phyloP scores from a whole-genome alignment of 192 early-diverging fungal genomes.

The Rhizophagus clarus region DNA sequence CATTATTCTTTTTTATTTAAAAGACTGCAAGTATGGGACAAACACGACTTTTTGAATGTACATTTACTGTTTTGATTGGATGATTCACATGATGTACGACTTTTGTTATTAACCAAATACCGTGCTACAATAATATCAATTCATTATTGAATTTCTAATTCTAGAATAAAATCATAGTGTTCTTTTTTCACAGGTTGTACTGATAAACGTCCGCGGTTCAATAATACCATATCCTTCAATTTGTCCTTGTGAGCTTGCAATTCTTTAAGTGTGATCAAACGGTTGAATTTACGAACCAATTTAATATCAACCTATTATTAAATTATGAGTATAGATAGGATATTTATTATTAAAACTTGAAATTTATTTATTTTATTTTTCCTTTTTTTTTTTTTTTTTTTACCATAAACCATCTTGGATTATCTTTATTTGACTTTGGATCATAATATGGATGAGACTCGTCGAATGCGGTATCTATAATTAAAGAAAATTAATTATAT shows the following conservation, averaged over 20 bases:
- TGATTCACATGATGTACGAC: no score
- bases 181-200: slow-evolving; percentile 69
- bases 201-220: slow-evolving; percentile 73
- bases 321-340: neutral
- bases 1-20: no score
- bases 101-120: no score
- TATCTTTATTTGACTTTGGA: slow-evolving; percentile 61
- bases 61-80: no score
- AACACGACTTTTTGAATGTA: no score
- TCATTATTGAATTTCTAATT: slow-evolving; percentile 37
- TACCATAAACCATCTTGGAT: slow-evolving; percentile 86
- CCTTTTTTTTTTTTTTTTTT: neutral
- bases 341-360: neutral
- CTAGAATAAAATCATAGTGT: slow-evolving; percentile 72
- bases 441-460: slow-evolving; percentile 76
- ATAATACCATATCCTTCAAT: slow-evolving; percentile 66
- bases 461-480: slow-evolving; percentile 67
- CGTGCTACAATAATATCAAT: neutral
- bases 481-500: neutral
- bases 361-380: neutral
- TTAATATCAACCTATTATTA: slow-evolving; percentile 68
- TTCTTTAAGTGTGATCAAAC: slow-evolving; percentile 66
- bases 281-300: slow-evolving; percentile 64
- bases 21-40: no score
- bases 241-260: slow-evolving; percentile 57